Evolutionary conservation across 129 eudicot species (phyloP).

Genomic region (Flaveria ramosissima): DNA sequence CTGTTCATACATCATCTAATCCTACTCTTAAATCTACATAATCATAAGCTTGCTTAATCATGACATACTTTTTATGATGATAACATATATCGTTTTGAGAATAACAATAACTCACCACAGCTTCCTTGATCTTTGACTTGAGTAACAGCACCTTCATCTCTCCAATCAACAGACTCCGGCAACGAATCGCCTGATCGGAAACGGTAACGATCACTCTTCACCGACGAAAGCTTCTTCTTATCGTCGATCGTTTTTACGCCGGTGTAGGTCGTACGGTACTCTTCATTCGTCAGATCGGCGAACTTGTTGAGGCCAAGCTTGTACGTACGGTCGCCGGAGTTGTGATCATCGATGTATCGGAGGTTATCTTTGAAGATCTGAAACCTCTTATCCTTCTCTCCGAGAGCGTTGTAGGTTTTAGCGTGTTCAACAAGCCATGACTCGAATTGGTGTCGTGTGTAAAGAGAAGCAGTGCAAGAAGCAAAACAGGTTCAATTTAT

Average conservation of each 20-base stretch:
- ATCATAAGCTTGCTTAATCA: background rate
- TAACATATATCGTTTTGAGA: background rate
- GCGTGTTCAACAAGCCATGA: constrained; percentile 69
- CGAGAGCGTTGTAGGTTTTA: constrained; percentile 69
- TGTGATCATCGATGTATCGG: constrained; percentile 64
- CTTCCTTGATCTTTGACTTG: constrained; percentile 84
- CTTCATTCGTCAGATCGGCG: constrained; percentile 82
- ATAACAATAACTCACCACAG: constrained; percentile 53
- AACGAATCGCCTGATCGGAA: constrained; percentile 50
- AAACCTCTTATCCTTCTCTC: constrained; percentile 72
- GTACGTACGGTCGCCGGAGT: constrained; percentile 49
- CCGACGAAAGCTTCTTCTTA: constrained; percentile 27
- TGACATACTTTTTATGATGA: background rate
- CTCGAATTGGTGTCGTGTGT: constrained; percentile 40
- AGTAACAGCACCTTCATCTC: constrained; percentile 73
- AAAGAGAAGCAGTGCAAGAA: too few species aligned
- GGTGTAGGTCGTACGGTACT: constrained; percentile 55
- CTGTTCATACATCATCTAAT: too few species aligned
- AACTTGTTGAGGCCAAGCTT: constrained; percentile 74
- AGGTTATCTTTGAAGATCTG: constrained; percentile 85
- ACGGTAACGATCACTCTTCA: constrained; percentile 52
- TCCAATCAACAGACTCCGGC: constrained; percentile 84
- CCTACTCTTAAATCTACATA: too few species aligned
- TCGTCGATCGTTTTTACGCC: constrained; percentile 40
- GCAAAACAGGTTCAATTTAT: too few species aligned